phyloP scores from a whole-genome alignment of 2,329 filamentous ascomycete species.

The Fusarium burgessii region DNA sequence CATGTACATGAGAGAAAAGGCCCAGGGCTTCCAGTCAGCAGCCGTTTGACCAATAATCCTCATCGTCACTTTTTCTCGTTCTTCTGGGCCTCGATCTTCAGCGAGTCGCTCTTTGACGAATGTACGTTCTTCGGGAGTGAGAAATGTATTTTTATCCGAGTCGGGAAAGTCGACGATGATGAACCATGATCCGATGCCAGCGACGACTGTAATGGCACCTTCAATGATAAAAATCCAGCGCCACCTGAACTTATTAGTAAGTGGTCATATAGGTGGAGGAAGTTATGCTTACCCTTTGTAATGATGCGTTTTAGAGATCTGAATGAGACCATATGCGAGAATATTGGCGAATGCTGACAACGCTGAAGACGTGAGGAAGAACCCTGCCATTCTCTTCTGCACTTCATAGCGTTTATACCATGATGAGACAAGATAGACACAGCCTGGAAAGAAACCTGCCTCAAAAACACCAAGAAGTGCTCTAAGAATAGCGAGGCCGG shows the following conservation, averaged over 20 bases:
- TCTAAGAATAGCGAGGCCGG: constrained; percentile 17
- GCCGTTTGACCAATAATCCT: constrained; percentile 13
- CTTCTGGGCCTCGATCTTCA: constrained; percentile 17
- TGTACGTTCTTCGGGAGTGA: constrained; percentile 12
- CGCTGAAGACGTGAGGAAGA: constrained; percentile 23
- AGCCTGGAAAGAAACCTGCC: constrained; percentile 36
- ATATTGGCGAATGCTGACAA: constrained; percentile 32
- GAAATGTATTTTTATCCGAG: constrained; percentile 25
- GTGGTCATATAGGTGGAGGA: rapidly evolving
- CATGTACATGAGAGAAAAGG: constrained; percentile 31
- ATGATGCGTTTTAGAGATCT: constrained; percentile 19
- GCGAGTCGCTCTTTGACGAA: constrained; percentile 25
- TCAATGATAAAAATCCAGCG: constrained; percentile 38
- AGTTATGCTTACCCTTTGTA: constrained; percentile 19
- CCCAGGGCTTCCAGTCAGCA: constrained; percentile 33
- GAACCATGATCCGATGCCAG: constrained; percentile 32
- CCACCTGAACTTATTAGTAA: background rate
- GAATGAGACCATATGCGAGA: constrained; percentile 27
- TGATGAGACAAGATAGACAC: constrained; percentile 26
- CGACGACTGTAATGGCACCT: constrained; percentile 25
- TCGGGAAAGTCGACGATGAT: constrained; percentile 39
- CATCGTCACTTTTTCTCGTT: constrained; percentile 16
- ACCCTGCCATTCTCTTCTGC: constrained; percentile 25
- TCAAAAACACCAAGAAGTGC: constrained; percentile 28
- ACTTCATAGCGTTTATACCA: constrained; percentile 37